A percentile compares a stretch with the other conserved stretches of the same genome.
phyloP scores from a whole-genome alignment of 306 rosid genomes.

The Potentilla sterilis region DNA sequence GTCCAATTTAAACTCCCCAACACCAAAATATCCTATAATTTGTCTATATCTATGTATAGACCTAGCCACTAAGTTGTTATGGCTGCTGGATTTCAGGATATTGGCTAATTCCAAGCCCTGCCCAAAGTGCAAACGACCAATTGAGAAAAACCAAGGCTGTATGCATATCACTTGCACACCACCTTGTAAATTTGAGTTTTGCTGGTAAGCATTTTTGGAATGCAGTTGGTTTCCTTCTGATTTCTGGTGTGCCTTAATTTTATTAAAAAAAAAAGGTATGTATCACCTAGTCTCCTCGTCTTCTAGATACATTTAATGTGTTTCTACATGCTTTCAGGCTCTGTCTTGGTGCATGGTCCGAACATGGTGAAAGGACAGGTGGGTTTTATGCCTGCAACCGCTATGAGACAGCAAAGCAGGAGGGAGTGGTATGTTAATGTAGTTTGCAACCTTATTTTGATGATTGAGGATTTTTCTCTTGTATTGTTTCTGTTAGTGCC shows the following conservation, averaged over 20 bases:
- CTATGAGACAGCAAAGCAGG: constrained; percentile 88
- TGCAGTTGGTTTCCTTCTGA: background rate
- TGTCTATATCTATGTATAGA: background rate
- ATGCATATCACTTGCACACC: constrained; percentile 95
- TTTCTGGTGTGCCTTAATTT: background rate
- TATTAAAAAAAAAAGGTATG: background rate
- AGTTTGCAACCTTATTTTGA: constrained; percentile 1
- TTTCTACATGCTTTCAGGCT: constrained; percentile 52
- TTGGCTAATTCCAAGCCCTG: constrained; percentile 82
- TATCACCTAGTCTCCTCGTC: background rate
- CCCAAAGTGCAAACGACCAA: constrained; percentile 91
- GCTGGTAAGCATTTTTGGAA: constrained; percentile 56
- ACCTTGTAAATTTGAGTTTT: constrained; percentile 85
- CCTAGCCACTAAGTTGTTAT: constrained; percentile 7
- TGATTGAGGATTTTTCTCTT: background rate
- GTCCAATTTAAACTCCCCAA: background rate
- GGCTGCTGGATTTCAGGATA: constrained; percentile 45
- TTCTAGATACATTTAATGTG: background rate
- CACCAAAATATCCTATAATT: constrained; percentile 6
- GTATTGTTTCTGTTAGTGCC: background rate
- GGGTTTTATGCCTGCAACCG: constrained; percentile 98
- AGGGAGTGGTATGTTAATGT: constrained; percentile 59
- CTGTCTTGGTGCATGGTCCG: constrained; percentile 91
- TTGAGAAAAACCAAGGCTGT: constrained; percentile 92
- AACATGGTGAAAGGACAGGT: constrained; percentile 93